Evolutionary conservation across 2,329 filamentous ascomycete genomes (phyloP), one percentile per base, ranked within the genome.

Genomic region (Stromatinia cepivora): DNA sequence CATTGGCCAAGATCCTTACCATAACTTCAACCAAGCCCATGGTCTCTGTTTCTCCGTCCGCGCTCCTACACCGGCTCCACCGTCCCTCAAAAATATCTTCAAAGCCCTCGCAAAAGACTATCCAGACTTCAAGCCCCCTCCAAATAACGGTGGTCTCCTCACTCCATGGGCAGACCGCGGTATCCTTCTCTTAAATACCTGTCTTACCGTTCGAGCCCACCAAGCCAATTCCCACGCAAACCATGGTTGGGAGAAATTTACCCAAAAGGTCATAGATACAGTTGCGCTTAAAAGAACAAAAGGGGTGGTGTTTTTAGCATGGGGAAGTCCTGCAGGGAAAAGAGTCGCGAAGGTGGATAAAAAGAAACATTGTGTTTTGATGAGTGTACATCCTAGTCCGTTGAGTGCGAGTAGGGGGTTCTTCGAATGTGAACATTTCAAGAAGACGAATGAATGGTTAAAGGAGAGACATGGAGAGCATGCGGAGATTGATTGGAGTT

Each of bases 21-120:
- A 99, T 83, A 97, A 97, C 79, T 80, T 88, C 79, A 96, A 96
- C 80, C 95, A 99, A 84, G 95, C 95, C 64, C 95, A 98, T 80
- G 95, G 95, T 56, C 89, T 99, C 70, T 94, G 92, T 79, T 99
- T 99, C 85, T 97, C 93, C 61, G 94, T 98, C 68, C 92, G 92
- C 13, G 90, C 94, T 4, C 95, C 95, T 0, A 97, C 93, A 0
- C 87, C 88, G 5, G 93, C 94, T 1, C 95, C 95, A 0, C 94
- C 94, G 0, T 97, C 93, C 0, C 88, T 99, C 22, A 88, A 88
- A 76, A 99, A 99, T 82, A 97, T 99, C 82, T 99, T 96, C 84
- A 93, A 85, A 56, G 91, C 89, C 15, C 87, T 99, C 69, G 89
- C 91, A 77, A 93, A 91, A 68, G 94, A 98, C 81, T 98, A 97